These are phyloP conservation scores for Akanthomyces lecanii DNA, from an alignment of 2,329 filamentous ascomycete species.

Conservation along the genomic window DNA sequence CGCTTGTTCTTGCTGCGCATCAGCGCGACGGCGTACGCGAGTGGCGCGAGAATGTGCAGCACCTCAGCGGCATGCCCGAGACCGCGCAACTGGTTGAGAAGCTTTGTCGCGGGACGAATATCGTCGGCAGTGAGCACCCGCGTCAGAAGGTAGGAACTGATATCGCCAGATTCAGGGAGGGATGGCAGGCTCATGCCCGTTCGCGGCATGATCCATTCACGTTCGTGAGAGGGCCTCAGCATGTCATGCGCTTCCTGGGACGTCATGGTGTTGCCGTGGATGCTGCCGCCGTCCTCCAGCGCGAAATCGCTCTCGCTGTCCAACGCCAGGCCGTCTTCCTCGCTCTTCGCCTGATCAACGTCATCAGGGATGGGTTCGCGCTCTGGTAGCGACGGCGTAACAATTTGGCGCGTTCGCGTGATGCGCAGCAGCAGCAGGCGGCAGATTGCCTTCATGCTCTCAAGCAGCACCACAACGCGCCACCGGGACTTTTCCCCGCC, in stretches of 20 bases:
- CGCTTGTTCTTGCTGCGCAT: conserved; percentile 67
- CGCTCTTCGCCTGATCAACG: conserved; percentile 36
- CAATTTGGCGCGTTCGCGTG: conserved; percentile 75
- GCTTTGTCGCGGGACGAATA: conserved; percentile 83
- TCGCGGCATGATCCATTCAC: conserved; percentile 87
- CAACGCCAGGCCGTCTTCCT: conserved; percentile 35
- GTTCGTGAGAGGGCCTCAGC: conserved; percentile 38
- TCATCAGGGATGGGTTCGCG: conserved; percentile 69
- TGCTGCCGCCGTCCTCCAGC: conserved; percentile 33
- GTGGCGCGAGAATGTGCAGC: conserved; percentile 85
- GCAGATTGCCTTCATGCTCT: conserved; percentile 82
- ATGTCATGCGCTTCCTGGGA: conserved; percentile 24
- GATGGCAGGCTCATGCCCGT: conserved; percentile 82
- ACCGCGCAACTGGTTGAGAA: conserved; percentile 80
- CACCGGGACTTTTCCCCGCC: conserved; percentile 76
- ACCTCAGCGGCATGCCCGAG: conserved; percentile 73
- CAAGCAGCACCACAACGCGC: conserved; percentile 80
- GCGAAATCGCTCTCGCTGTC: conserved; percentile 38
- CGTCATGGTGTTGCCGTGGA: conserved; percentile 23
- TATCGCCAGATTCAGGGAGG: conserved; percentile 75
- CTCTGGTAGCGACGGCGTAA: conserved; percentile 81
- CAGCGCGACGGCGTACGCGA: conserved; percentile 80
- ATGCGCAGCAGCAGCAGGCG: conserved; percentile 74
- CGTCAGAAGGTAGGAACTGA: conserved; percentile 79
- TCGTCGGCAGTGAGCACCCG: conserved; percentile 94